Evolutionary conservation across 2,329 filamentous ascomycete species (phyloP), one percentile per base, ranked within the genome.

Genomic region (Penicillium sclerotiorum): DNA sequence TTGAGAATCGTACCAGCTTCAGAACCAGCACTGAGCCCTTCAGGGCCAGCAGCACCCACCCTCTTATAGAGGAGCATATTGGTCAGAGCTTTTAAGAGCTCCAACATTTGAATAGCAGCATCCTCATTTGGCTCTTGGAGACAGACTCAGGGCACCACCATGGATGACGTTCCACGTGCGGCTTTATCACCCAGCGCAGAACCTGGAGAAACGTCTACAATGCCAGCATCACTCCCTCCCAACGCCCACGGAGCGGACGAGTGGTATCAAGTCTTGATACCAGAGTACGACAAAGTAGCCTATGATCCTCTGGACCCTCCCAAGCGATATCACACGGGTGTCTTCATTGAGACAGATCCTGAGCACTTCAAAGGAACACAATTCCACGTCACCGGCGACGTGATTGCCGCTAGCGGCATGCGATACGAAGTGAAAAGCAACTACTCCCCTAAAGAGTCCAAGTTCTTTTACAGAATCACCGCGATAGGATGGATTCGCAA

Each of bases 311-410:
- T 51, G n/a, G 49, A 47, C 33, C 32, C 32, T 15, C 32, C 15
- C 0, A 51, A 51, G 44, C 43, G 49, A 38, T 51, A 47, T 8
- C 47, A 50, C 36, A 32, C n/a, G 18, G 49, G 44, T 3, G 35
- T 51, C 18, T 51, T 51, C 25, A 18, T 51, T 28, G 49, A 47
- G 39, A 33, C 11, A 32, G 25, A 51, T 18, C 6, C 17, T 2
- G 33, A 39, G 7, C 32, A n/a, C 18, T 8, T 4, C 20, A 4
- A 2, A 25, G 41, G 50, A 37, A 12, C 4, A 8, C 36, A 45
- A 35, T 49, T 46, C 18, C 37, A 53, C 37, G 46, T 53, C 30
- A 53, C 50, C 13, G 42, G 50, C 42, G 50, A 53, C 41, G 22
- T 53, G 17, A 46, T 53, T 32, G 37, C 46, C 2, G 33, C n/a